These are phyloP conservation scores for Pleurotus tuoliensis DNA, from an alignment of 768 basidiomycete species.

Conservation along the genomic window DNA sequence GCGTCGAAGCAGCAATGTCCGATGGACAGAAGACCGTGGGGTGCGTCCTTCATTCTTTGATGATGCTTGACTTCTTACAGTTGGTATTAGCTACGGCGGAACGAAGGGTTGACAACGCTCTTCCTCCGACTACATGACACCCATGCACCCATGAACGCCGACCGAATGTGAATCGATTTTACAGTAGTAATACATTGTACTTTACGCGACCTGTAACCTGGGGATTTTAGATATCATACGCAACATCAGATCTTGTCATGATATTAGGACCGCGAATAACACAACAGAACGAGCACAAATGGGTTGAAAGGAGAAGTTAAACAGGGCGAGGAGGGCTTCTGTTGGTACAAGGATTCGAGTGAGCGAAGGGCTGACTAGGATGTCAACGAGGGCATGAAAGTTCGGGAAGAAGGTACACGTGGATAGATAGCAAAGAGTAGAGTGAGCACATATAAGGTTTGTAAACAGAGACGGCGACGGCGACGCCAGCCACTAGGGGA, in stretches of 20 bases:
- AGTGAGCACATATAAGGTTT: no score
- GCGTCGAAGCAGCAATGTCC: constrained; percentile 95
- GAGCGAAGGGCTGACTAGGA: no score
- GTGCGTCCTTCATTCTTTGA: constrained; percentile 39
- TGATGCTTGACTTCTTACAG: neutral
- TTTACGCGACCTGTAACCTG: constrained; percentile 15
- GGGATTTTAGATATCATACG: constrained; percentile 3
- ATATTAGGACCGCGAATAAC: neutral
- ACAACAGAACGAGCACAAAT: neutral
- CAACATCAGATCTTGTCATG: constrained; percentile 7
- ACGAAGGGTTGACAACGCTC: constrained; percentile 6
- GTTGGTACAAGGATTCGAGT: no score
- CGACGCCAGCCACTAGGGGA: no score
- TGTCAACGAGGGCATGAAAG: no score
- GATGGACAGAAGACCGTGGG: constrained; percentile 95
- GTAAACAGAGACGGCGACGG: no score
- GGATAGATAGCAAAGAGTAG: no score
- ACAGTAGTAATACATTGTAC: constrained; percentile 25
- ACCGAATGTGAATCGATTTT: neutral
- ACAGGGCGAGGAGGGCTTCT: no score
- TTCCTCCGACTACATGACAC: neutral
- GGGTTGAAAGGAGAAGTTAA: no score
- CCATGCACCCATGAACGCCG: neutral
- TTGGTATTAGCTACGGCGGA: constrained; percentile 13
- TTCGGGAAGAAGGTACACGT: no score